phyloP scores from a whole-genome alignment of 768 basidiomycete species.

The Mycena galopus region DNA sequence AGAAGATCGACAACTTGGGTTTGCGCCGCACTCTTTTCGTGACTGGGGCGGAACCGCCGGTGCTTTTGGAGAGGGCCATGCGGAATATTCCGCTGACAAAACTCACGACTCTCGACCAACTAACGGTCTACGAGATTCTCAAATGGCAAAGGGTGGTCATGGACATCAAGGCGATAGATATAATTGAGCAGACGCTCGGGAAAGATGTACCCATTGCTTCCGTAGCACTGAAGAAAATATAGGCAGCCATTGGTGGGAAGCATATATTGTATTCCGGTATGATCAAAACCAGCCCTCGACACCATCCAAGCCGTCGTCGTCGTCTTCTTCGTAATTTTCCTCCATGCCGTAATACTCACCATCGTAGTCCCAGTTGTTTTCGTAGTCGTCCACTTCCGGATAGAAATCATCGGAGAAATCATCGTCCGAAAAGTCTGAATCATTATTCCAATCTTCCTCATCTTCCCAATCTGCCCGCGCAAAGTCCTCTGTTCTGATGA shows the following conservation, averaged over 20 bases:
- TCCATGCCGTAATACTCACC: conserved; percentile 32
- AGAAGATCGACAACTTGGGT: conserved; percentile 72
- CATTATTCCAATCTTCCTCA: conserved; percentile 3
- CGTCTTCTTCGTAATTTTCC: conserved; percentile 33
- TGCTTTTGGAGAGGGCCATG: conserved; percentile 70
- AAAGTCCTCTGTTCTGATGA: conserved; percentile 24
- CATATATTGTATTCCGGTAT: neutral
- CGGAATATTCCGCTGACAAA: conserved; percentile 81
- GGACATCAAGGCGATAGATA: conserved; percentile 87
- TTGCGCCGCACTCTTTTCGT: conserved; percentile 85
- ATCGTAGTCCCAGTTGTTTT: conserved; percentile 27
- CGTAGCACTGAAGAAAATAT: conserved; percentile 22
- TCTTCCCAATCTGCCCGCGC: conserved; percentile 2
- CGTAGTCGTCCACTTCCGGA: too few relatives aligned
- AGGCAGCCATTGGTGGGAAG: neutral
- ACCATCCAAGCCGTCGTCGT: conserved; percentile 12
- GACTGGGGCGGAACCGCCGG: conserved; percentile 71
- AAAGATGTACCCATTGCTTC: conserved; percentile 54
- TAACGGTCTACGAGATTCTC: conserved; percentile 86
- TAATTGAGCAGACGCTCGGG: conserved; percentile 74
- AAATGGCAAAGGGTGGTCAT: conserved; percentile 87
- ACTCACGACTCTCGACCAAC: conserved; percentile 70
- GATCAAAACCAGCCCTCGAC: conserved; percentile 8
- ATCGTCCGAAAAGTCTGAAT: conserved; percentile 20
- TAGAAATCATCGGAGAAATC: conserved; percentile 31